These are phyloP conservation scores for Posidonia australis DNA, from an alignment of 106 monocot genomes.

Conservation along the genomic window DNA sequence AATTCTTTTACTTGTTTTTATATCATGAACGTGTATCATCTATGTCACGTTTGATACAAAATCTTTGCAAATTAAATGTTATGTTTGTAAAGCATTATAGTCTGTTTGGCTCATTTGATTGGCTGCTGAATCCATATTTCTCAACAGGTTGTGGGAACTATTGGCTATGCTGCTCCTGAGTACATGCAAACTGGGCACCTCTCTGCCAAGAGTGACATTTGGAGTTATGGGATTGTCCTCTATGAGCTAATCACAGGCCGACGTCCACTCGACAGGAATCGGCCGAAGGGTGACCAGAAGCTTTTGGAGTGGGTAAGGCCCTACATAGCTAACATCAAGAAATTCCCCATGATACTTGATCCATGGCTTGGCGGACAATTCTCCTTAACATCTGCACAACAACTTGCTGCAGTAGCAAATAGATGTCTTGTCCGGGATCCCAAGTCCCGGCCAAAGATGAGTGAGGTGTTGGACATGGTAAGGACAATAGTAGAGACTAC, in stretches of 20 bases:
- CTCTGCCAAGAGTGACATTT: slow-evolving; percentile 57
- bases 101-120: not conserved
- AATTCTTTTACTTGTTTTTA: too few relatives aligned
- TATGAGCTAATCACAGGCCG: slow-evolving; percentile 79
- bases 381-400: slow-evolving; percentile 35
- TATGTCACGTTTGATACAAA: too few relatives aligned
- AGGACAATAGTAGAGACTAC: slow-evolving; percentile 34
- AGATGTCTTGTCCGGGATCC: slow-evolving; percentile 39
- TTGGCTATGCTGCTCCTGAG: slow-evolving; percentile 80
- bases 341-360: slow-evolving; percentile 50
- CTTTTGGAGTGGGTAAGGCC: slow-evolving; percentile 67
- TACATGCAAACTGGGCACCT: slow-evolving; percentile 65
- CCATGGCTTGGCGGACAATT: slow-evolving; percentile 33
- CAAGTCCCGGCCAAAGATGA: slow-evolving; percentile 66
- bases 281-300: slow-evolving; percentile 61
- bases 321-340: slow-evolving; percentile 35
- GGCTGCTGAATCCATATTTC: not conserved
- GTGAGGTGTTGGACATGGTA: slow-evolving; percentile 53
- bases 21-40: too few relatives aligned
- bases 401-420: slow-evolving; percentile 55
- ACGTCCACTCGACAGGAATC: slow-evolving; percentile 55
- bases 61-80: too few relatives aligned
- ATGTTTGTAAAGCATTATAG: too few relatives aligned
- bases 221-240: slow-evolving; percentile 77
- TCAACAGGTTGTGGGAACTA: slow-evolving; percentile 66